These are phyloP conservation scores for Suillus fuscotomentosus DNA, from an alignment of 768 basidiomycete species.

Conservation along the genomic window DNA sequence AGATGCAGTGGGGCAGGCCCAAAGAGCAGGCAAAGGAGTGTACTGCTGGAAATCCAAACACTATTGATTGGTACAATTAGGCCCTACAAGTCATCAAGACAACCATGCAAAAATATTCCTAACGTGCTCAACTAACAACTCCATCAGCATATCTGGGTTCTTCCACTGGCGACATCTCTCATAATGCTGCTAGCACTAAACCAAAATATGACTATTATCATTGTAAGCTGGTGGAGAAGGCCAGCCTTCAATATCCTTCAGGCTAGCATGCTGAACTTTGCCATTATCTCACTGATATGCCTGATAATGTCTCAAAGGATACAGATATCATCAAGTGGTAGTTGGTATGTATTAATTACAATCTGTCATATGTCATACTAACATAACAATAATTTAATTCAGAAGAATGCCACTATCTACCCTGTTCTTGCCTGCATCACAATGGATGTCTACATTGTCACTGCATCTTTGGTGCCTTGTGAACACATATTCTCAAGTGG, in stretches of 20 bases:
- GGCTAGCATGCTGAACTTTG: slow-evolving; percentile 1
- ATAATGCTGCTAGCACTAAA: neutral
- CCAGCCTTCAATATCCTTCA: neutral
- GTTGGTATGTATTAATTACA: slow-evolving; percentile 4
- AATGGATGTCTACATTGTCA: neutral
- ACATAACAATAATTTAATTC: neutral
- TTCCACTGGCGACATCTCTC: neutral
- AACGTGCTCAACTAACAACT: neutral
- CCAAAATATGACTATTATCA: neutral
- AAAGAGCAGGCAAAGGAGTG: slow-evolving; percentile 20
- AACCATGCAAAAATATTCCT: slow-evolving; percentile 5
- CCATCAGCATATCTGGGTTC: neutral
- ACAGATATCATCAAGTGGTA: slow-evolving; percentile 16
- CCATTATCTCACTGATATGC: slow-evolving; percentile 15
- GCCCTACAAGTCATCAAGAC: slow-evolving; percentile 11
- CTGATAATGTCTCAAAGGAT: slow-evolving; percentile 11
- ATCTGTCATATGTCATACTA: neutral
- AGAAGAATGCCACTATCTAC: neutral
- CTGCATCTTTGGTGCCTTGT: slow-evolving; percentile 12
- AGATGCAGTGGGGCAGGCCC: slow-evolving; percentile 25
- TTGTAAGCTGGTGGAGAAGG: neutral
- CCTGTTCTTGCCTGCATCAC: neutral
- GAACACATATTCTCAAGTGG: slow-evolving; percentile 15
- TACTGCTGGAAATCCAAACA: slow-evolving; percentile 8
- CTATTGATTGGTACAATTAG: slow-evolving; percentile 16